Conservation (phyloP, 805 yeast species). For the Naumovozyma baii region DNA sequence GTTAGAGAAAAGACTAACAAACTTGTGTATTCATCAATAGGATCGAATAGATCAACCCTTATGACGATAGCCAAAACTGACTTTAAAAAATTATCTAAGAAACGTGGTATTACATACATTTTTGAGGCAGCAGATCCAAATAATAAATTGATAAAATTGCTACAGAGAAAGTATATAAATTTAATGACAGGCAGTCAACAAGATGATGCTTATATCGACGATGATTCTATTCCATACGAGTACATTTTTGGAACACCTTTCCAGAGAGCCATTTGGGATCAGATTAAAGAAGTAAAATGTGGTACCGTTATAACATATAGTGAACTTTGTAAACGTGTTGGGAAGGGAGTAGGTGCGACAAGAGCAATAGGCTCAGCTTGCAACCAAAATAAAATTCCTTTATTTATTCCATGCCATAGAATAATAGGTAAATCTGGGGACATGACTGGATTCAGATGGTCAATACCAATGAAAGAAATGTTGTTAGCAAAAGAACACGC, state of each 20-base stretch:
- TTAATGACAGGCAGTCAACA: not conserved
- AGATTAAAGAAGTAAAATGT: constrained; percentile 20
- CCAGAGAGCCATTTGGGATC: constrained; percentile 34
- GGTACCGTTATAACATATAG: constrained; percentile 31
- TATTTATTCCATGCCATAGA: constrained; percentile 38
- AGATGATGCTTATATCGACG: not conserved
- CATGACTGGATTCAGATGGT: constrained; percentile 35
- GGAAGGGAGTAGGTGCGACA: constrained; percentile 21
- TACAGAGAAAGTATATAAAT: not conserved
- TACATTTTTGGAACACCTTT: constrained; percentile 33
- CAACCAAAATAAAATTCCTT: constrained; percentile 33
- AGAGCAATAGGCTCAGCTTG: constrained; percentile 37
- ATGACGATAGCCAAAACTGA: constrained; percentile 7
- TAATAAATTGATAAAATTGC: not conserved
- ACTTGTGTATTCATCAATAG: constrained; percentile 15
- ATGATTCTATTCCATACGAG: constrained; percentile 11
- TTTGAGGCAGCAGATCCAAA: not conserved
- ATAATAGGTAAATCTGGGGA: constrained; percentile 28
- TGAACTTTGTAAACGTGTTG: constrained; percentile 27
- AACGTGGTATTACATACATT: not conserved
- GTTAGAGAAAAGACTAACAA: constrained; percentile 6
- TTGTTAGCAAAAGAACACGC: constrained; percentile 15
- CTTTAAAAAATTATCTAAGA: constrained; percentile 6
- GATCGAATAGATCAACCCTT: constrained; percentile 8
- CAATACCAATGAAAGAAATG: constrained; percentile 27